Conservation (phyloP, 1,284 basidiomycete species). For the Tylopilus orsonianus region DNA sequence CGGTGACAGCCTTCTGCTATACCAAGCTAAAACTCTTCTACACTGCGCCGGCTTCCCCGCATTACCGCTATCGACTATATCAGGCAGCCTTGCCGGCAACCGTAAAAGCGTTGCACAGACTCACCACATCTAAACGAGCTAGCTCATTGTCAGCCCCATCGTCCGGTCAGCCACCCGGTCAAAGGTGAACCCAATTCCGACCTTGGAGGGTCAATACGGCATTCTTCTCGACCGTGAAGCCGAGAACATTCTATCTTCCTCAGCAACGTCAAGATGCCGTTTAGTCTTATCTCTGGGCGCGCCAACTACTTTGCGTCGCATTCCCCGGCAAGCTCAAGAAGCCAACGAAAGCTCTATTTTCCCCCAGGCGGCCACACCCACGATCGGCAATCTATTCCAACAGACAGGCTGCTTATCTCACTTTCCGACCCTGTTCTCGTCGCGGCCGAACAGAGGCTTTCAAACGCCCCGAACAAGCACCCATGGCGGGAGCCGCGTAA, state of each 20-base stretch:
- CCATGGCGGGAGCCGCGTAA: no score
- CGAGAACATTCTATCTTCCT: constrained; percentile 7
- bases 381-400: constrained; percentile 14
- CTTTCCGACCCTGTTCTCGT: constrained; percentile 28
- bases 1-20: neutral
- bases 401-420: constrained; percentile 20
- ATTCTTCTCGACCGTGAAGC: neutral
- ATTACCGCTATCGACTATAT: constrained; percentile 3
- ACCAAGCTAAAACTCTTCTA: neutral
- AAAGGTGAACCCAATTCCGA: neutral
- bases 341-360: constrained; percentile 14
- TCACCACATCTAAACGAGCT: constrained; percentile 1
- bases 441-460: constrained; percentile 19
- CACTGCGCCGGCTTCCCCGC: neutral
- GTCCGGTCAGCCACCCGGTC: constrained; percentile 18
- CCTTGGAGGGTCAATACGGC: neutral
- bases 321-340: constrained; percentile 2
- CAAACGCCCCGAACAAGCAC: neutral
- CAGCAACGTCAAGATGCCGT: constrained; percentile 12
- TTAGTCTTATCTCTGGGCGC: constrained; percentile 1
- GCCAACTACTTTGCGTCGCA: neutral
- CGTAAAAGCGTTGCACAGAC: neutral
- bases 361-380: constrained; percentile 16
- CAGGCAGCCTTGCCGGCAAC: neutral
- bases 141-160: constrained; percentile 12